Evolutionary conservation across 495 filamentous ascomycete genomes (phyloP), one percentile per base, ranked within the genome.

Genomic region (Xylaria venustula): DNA sequence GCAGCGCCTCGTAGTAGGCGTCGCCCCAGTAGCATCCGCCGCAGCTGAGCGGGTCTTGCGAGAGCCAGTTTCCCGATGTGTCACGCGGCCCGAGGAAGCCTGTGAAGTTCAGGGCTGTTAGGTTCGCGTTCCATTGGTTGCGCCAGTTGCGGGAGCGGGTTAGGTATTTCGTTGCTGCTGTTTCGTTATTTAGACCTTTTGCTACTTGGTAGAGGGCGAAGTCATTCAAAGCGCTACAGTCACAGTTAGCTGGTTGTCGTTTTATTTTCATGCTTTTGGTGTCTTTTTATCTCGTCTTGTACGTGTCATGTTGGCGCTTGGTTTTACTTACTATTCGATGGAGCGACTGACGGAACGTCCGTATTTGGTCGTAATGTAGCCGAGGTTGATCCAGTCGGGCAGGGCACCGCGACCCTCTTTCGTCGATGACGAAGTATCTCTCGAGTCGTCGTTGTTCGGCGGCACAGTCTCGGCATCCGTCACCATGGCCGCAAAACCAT

Each of bases 331-430:
- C 71, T 91, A 92, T 69, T 91, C 89, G 5, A 89, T 79, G 1
- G 88, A 86, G 2, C 88, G 75, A 14, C 80, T 85, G 17, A 90
- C 87, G 0, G 86, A 82, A 7, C 89, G 81, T 7, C 73, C 76
- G 64, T 77, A 90, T 25, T 69, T 78, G 0, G 86, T 83, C 4
- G 87, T 88, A 60, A 90, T 89, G 63, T 80, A 90, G 12, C 86
- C 86, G 34, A 78, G 77, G 26, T 76, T 61, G 1, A 84, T 65
- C 88, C 89, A 92, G 71, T 90, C 87, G 0, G 85, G 83, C 9
- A 92, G 73, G 1, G 87, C 89, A 9, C 89, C 85, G 26, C 89
- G 77, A 1, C 89, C 89, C 69, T 92, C 81, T 66, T 89, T 86
- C 1, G 85, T 89, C 0, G 83, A 87, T 1, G 82, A 84, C 55